Evolutionary conservation across 192 early-diverging fungal genomes (phyloP).

Genomic region (Linnemannia exigua): DNA sequence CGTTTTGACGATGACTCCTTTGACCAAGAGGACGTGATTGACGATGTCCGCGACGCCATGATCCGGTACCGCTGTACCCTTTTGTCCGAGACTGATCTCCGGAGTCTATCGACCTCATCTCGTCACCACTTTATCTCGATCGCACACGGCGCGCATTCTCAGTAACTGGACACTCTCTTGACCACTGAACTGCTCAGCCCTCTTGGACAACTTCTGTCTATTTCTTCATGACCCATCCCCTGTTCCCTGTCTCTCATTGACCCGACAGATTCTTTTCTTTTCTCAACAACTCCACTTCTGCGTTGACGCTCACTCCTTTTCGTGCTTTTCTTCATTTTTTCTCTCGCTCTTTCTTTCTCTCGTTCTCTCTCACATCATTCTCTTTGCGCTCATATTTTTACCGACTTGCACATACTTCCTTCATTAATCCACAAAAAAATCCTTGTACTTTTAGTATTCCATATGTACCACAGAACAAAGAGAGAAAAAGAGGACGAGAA

Average conservation of each 20-base stretch:
- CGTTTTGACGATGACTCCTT: constrained; percentile 59
- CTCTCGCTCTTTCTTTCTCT: background rate
- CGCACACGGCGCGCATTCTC: constrained; percentile 31
- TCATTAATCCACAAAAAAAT: constrained; percentile 4
- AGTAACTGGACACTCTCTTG: constrained; percentile 19
- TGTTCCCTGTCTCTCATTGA: background rate
- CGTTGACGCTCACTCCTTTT: background rate
- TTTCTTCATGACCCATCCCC: background rate
- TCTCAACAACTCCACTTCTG: background rate
- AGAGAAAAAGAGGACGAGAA: background rate
- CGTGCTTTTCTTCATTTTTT: constrained; percentile 13
- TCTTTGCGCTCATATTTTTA: constrained; percentile 1
- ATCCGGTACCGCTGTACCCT: constrained; percentile 59
- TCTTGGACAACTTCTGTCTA: background rate
- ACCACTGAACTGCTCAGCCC: background rate
- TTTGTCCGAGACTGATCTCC: constrained; percentile 61
- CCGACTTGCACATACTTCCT: constrained; percentile 3
- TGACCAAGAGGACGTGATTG: constrained; percentile 56
- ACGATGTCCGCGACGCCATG: constrained; percentile 57
- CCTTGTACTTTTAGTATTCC: constrained; percentile 14
- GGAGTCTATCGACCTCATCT: constrained; percentile 61
- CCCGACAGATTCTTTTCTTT: background rate
- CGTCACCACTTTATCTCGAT: constrained; percentile 46
- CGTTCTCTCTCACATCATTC: too few relatives aligned
- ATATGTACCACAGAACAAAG: background rate